A percentile compares a stretch with the other conserved stretches of the same genome.
Evolutionary conservation across 176 grass and related monocot genomes (phyloP).

Genomic region (Chloris gayana): DNA sequence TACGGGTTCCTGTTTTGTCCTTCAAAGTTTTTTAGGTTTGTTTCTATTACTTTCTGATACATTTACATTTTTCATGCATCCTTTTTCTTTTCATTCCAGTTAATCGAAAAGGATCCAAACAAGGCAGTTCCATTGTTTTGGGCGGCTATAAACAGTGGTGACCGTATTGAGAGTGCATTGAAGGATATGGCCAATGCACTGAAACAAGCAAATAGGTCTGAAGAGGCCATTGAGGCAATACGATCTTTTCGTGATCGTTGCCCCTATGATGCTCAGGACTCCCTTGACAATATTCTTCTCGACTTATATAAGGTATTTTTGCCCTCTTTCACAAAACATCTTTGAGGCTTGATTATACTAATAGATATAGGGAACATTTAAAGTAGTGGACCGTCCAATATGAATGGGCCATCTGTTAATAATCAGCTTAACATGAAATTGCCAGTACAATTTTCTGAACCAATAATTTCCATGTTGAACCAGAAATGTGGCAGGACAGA

Average conservation of each 20-base stretch:
- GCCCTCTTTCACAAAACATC: constrained; percentile 6
- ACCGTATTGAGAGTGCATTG: constrained; percentile 68
- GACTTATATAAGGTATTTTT: constrained; percentile 62
- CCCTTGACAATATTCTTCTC: constrained; percentile 67
- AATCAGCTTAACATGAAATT: background rate
- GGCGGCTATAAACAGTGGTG: constrained; percentile 71
- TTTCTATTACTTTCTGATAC: background rate
- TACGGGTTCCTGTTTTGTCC: background rate
- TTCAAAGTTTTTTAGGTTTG: background rate
- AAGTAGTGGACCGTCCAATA: background rate
- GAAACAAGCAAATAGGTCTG: constrained; percentile 67
- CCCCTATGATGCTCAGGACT: constrained; percentile 58
- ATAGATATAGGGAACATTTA: constrained; percentile 15
- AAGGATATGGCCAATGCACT: constrained; percentile 76
- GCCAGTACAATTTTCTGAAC: constrained; percentile 13
- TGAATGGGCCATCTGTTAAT: constrained; percentile 10
- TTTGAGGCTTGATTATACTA: constrained; percentile 16
- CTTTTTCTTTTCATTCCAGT: constrained; percentile 43
- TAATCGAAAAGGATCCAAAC: constrained; percentile 73
- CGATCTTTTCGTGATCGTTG: constrained; percentile 61
- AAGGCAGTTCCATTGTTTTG: constrained; percentile 75
- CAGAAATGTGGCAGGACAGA: constrained; percentile 75
- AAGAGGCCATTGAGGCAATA: constrained; percentile 74
- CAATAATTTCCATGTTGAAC: constrained; percentile 40
- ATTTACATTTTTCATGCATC: constrained; percentile 13